Conservation (phyloP, 2,329 filamentous ascomycete genomes). For the Alternaria novae-zelandiae region DNA sequence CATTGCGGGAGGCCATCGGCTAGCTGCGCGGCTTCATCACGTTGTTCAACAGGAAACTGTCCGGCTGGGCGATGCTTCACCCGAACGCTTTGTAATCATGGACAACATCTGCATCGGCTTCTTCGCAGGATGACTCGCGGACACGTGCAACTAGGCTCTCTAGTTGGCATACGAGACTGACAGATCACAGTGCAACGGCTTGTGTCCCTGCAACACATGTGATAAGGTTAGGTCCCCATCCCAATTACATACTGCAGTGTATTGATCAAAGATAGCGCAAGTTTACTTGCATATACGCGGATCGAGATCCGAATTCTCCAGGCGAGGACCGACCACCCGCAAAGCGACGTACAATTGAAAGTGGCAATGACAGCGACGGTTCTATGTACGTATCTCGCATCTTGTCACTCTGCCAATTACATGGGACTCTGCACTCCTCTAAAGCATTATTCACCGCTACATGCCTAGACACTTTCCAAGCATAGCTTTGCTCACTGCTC, state of each 20-base stretch:
- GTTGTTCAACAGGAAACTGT: background rate
- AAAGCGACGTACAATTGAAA: slow-evolving; percentile 37
- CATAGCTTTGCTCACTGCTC: background rate
- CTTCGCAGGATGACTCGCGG: background rate
- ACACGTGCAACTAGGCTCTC: background rate
- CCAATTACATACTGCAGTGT: background rate
- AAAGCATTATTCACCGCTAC: background rate
- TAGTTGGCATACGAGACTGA: slow-evolving; percentile 12
- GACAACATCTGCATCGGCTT: background rate
- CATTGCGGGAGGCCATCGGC: background rate
- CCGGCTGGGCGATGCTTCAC: background rate
- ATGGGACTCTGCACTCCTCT: background rate
- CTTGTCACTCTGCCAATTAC: background rate
- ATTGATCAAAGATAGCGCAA: slow-evolving; percentile 45
- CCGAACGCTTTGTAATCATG: background rate
- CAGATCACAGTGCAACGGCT: slow-evolving; percentile 62
- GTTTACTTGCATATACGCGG: slow-evolving; percentile 49
- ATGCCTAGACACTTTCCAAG: background rate
- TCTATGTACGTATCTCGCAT: slow-evolving; percentile 5
- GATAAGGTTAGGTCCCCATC: slow-evolving; percentile 53
- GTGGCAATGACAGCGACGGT: slow-evolving; percentile 21
- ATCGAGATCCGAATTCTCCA: slow-evolving; percentile 44
- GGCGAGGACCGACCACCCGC: slow-evolving; percentile 49
- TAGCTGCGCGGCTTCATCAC: background rate
- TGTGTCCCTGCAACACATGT: slow-evolving; percentile 65